phyloP scores from a whole-genome alignment of 192 early-diverging fungal genomes.

The Umbelopsis sp. region DNA sequence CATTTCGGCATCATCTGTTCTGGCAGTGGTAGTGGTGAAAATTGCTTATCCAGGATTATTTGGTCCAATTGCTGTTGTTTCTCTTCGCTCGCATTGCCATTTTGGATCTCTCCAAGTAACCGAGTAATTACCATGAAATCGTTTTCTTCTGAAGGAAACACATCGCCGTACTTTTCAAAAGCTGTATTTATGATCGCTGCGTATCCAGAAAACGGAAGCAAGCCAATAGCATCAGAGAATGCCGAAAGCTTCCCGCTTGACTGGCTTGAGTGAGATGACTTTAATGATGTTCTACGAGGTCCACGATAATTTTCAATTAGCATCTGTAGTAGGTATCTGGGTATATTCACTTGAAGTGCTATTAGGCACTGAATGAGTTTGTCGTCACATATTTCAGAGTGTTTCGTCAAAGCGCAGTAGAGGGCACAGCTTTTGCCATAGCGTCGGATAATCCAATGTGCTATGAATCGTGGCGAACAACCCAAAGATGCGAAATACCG shows the following conservation, averaged over 20 bases:
- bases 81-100: not conserved
- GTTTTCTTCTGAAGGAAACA: not conserved
- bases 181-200: not conserved
- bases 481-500: not conserved
- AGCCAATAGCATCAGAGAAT: not conserved
- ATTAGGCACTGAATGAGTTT: not conserved
- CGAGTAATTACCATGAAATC: not conserved
- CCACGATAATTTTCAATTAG: slow-evolving; percentile 7
- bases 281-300: not conserved
- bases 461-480: not conserved
- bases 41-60: not conserved
- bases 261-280: not conserved
- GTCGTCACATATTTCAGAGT: not conserved
- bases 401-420: not conserved
- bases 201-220: slow-evolving; percentile 1
- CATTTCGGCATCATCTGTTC: slow-evolving; percentile 7
- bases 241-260: not conserved
- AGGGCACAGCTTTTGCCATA: not conserved
- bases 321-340: slow-evolving; percentile 4
- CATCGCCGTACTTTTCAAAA: slow-evolving; percentile 1
- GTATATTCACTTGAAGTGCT: not conserved
- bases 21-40: not conserved
- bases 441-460: not conserved
- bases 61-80: not conserved
- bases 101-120: not conserved